Conservation (phyloP, 495 filamentous ascomycete genomes). For the Penicillium cataractarum region DNA sequence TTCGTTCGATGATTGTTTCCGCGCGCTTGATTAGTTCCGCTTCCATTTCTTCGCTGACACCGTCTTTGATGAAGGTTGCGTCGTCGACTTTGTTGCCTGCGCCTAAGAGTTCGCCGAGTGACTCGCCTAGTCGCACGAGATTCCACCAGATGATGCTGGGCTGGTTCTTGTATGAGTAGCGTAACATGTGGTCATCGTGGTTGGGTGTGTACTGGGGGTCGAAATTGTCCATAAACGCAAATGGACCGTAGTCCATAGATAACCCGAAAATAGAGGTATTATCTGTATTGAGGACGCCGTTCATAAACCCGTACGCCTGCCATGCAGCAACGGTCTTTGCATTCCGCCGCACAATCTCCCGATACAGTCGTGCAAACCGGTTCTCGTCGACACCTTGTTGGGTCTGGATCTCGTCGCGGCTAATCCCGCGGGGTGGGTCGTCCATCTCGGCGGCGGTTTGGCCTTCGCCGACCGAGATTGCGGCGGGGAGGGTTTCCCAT, state of each 20-base stretch:
- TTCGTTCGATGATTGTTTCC: constrained; percentile 75
- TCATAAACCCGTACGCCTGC: constrained; percentile 98
- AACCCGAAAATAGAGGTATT: constrained; percentile 91
- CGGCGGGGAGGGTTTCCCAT: constrained; percentile 75
- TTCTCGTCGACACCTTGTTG: constrained; percentile 72
- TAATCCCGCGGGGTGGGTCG: constrained; percentile 52
- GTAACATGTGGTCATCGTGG: constrained; percentile 85
- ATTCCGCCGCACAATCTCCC: constrained; percentile 84
- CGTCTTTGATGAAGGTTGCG: constrained; percentile 67
- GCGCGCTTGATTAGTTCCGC: constrained; percentile 74
- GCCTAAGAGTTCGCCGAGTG: constrained; percentile 86
- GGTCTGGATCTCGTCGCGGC: constrained; percentile 62
- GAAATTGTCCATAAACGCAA: constrained; percentile 95
- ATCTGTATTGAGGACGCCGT: constrained; percentile 94
- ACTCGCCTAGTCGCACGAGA: constrained; percentile 86
- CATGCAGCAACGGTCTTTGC: constrained; percentile 88
- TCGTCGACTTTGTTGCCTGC: constrained; percentile 69
- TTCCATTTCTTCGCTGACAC: constrained; percentile 68
- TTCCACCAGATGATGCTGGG: constrained; percentile 99
- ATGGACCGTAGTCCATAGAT: constrained; percentile 91
- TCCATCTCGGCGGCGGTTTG: constrained; percentile 44
- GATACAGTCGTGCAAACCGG: constrained; percentile 81
- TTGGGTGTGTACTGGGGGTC: constrained; percentile 95
- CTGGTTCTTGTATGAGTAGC: constrained; percentile 93
- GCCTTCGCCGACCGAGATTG: constrained; percentile 35